These are phyloP conservation scores for Lasiosphaeria miniovina DNA, from an alignment of 495 filamentous ascomycete species.

Conservation along the genomic window DNA sequence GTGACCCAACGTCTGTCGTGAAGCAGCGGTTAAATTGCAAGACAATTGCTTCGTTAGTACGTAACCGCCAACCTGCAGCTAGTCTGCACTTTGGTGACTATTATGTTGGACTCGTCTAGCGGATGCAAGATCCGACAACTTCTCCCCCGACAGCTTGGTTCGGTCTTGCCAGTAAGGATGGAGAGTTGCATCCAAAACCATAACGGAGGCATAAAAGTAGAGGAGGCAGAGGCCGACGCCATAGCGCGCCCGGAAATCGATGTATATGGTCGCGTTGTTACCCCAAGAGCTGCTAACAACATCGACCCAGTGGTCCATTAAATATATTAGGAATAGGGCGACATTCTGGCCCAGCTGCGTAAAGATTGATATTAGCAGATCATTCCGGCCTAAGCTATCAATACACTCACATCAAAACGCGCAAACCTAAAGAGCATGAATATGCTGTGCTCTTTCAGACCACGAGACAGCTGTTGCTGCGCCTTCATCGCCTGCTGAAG, in stretches of 20 bases:
- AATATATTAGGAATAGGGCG: slow-evolving; percentile 29
- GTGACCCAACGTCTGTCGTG: slow-evolving; percentile 22
- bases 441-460: no score
- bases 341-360: slow-evolving; percentile 24
- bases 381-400: no score
- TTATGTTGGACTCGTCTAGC: no score
- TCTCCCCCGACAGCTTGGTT: slow-evolving; percentile 21
- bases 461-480: no score
- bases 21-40: slow-evolving; percentile 34
- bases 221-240: slow-evolving; percentile 28
- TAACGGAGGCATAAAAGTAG: slow-evolving; percentile 28
- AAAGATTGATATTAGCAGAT: no score
- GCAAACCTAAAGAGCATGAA: no score
- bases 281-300: slow-evolving; percentile 19
- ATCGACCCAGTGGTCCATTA: slow-evolving; percentile 33
- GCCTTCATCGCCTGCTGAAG: no score
- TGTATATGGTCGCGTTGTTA: slow-evolving; percentile 15
- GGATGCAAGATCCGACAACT: slow-evolving; percentile 10
- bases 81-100: no score
- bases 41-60: background rate
- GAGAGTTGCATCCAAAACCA: slow-evolving; percentile 24
- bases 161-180: slow-evolving; percentile 23
- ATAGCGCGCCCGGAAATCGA: slow-evolving; percentile 24
- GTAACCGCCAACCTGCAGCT: no score
- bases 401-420: no score